Evolutionary conservation across 2,329 filamentous ascomycete species (phyloP).

Genomic region (Apiospora sp.): DNA sequence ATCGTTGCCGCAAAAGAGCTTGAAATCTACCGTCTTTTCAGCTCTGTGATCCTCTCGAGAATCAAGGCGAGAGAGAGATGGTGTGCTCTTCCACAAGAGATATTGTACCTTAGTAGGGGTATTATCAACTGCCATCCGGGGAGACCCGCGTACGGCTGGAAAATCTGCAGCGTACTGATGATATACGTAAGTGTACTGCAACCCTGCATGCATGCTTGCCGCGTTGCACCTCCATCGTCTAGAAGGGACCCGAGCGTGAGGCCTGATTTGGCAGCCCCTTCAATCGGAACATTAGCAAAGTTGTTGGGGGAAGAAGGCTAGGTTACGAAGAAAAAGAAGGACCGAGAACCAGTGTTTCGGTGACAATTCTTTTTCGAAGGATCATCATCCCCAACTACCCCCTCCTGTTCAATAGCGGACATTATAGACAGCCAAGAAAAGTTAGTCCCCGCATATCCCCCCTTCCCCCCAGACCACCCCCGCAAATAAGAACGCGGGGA

Average conservation of each 20-base stretch:
- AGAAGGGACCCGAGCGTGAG: too few species aligned
- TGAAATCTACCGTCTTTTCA: background rate
- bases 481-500: slow-evolving; percentile 4
- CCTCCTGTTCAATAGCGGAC: slow-evolving; percentile 3
- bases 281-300: background rate
- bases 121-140: background rate
- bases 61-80: background rate
- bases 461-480: background rate
- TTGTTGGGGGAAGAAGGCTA: background rate
- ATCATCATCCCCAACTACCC: background rate
- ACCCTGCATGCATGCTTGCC: background rate
- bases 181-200: background rate
- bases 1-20: background rate
- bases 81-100: background rate
- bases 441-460: background rate
- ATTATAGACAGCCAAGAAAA: background rate
- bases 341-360: background rate
- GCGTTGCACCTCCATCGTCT: background rate
- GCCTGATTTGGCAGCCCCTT: background rate
- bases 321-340: background rate
- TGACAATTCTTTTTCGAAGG: background rate
- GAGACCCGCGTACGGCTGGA: background rate
- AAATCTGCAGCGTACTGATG: background rate
- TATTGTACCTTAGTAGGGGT: too few species aligned
- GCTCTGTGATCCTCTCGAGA: background rate